phyloP scores from a whole-genome alignment of 2,329 filamentous ascomycete species.

The Drechslera avenae region DNA sequence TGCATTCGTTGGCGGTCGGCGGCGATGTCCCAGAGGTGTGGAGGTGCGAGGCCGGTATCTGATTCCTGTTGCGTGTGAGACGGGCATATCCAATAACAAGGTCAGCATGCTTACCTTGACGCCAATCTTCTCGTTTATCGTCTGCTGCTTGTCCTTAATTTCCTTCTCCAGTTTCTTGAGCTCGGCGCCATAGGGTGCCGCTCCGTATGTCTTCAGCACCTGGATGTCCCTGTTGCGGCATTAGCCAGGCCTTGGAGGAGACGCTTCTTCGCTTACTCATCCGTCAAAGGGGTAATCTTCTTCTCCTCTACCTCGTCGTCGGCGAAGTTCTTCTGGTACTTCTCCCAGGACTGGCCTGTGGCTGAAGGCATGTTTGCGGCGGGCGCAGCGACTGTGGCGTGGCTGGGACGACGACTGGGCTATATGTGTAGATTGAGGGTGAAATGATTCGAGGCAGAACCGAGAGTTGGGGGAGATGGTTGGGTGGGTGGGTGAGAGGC shows the following conservation, averaged over 20 bases:
- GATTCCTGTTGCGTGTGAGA: constrained; percentile 71
- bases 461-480: constrained; percentile 4
- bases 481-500: not conserved
- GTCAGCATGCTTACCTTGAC: constrained; percentile 25
- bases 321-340: constrained; percentile 95
- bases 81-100: not conserved
- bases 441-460: not conserved
- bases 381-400: constrained; percentile 16
- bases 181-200: constrained; percentile 89
- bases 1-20: constrained; percentile 98
- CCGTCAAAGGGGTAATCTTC: constrained; percentile 96
- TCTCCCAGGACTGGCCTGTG: constrained; percentile 95
- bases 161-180: constrained; percentile 98
- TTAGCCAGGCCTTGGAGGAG: constrained; percentile 35
- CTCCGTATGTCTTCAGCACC: constrained; percentile 98
- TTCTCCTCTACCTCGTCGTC: constrained; percentile 98
- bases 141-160: constrained; percentile 98
- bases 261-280: constrained; percentile 71
- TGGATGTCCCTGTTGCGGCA: constrained; percentile 80
- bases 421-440: not conserved
- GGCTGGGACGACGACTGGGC: constrained; percentile 5
- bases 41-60: constrained; percentile 95
- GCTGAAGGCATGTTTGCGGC: constrained; percentile 79
- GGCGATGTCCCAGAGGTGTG: constrained; percentile 98
- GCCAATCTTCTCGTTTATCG: constrained; percentile 97